Evolutionary conservation across 2,329 filamentous ascomycete species (phyloP).

Genomic region (Botrytis medusae): DNA sequence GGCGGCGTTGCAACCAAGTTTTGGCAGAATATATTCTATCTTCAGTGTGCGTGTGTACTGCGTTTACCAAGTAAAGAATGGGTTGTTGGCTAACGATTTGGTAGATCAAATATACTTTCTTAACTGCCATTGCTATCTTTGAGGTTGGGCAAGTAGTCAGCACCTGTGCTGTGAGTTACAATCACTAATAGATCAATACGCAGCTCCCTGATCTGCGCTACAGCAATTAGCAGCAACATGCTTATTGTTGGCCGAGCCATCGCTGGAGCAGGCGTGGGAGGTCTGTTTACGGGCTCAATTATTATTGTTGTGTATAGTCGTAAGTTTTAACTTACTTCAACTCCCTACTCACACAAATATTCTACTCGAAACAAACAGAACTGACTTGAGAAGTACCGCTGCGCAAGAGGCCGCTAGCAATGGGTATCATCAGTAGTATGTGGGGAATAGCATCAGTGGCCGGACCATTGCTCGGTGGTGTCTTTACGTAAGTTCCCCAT

Average conservation of each 20-base stretch:
- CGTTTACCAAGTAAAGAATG: background rate
- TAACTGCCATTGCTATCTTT: slow-evolving; percentile 37
- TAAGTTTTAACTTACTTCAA: background rate
- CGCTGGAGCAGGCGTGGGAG: slow-evolving; percentile 39
- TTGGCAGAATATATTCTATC: slow-evolving; percentile 39
- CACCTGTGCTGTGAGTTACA: background rate
- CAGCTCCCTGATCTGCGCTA: slow-evolving; percentile 34
- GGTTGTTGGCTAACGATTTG: background rate
- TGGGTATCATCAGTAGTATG: slow-evolving; percentile 37
- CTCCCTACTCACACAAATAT: slow-evolving; percentile 4
- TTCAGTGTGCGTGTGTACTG: slow-evolving; percentile 22
- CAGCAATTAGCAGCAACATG: slow-evolving; percentile 34
- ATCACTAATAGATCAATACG: background rate
- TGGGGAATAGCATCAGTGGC: slow-evolving; percentile 37
- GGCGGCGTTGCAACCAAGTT: slow-evolving; percentile 38
- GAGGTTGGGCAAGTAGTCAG: slow-evolving; percentile 29
- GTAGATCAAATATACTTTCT: slow-evolving; percentile 37
- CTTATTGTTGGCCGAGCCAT: slow-evolving; percentile 39
- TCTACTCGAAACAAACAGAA: background rate
- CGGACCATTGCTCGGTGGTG: slow-evolving; percentile 39
- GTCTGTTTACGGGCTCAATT: slow-evolving; percentile 43
- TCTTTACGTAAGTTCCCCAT: slow-evolving; percentile 27
- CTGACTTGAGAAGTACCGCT: slow-evolving; percentile 35
- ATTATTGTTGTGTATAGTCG: slow-evolving; percentile 34
- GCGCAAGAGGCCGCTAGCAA: slow-evolving; percentile 34